Base-by-base conservation (phyloP, 495 filamentous ascomycete genomes). In the Podospora pseudoanserina region DNA sequence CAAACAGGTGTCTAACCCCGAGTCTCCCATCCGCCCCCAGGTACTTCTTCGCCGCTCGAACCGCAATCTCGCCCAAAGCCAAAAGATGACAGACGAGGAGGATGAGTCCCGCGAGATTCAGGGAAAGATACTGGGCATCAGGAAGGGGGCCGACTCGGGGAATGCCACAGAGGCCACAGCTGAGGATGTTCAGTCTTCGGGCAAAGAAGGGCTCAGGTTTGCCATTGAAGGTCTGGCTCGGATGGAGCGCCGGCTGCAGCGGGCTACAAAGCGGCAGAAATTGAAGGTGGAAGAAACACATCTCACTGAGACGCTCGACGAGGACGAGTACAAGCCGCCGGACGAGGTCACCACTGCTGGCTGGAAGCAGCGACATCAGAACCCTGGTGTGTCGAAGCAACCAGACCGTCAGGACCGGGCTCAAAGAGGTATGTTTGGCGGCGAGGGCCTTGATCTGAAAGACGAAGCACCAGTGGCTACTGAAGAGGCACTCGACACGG, bases 401-500 rank as follows among this genome's bases (percentile, higher is more conserved):
- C 58, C 30, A 66, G 57, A 20, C 56, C 18, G 13, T 5, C 6
- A 26, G 57, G 58, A 5, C 54, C 39, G 39, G 55, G 20, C 20
- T 5, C 67, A 59, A 62, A 4, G 2, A 60, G 32, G 59, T 26
- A 20, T 56, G 2, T 60, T 13, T 27, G 57, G 61, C 32, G 44
- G 5, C n/a, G 9, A n/a, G 5, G 58, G 30, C 11, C 0, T 57
- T 2, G 66, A 62, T 19, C 19, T 63, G 2, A 67, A 65, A 15
- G 44, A 15, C 3, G 2, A 7, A 19, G 60, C 68, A 7, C 57
- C 63, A 6, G n/a, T 57, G 13, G 71, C 59, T n/a, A 59, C 70
- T 11, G 74, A 77, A 34, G 67, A 76, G 64, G 68, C 75, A 44
- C 76, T 73, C 39, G 80, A 83, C 13, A 67, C 79, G 34, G 76